Evolutionary conservation across 108 stramenopile species (phyloP).

Genomic region (Cyclotella choctawhatcheeana): DNA sequence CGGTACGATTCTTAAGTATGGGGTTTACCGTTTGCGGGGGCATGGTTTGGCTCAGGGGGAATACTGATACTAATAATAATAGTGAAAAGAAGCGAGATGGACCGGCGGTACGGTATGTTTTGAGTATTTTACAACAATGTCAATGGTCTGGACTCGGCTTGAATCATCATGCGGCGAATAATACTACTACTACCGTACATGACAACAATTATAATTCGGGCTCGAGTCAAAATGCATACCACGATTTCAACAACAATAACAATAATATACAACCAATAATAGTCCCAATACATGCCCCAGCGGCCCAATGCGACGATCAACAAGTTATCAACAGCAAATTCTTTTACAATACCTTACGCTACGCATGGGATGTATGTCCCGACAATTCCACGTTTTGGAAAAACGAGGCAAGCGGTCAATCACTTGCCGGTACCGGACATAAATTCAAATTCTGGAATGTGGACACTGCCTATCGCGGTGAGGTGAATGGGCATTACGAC

Average conservation of each 20-base stretch:
- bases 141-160: slow-evolving; percentile 7
- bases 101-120: slow-evolving; percentile 17
- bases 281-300: slow-evolving; percentile 5
- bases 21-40: slow-evolving; percentile 32
- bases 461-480: slow-evolving; percentile 20
- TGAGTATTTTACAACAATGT: slow-evolving; percentile 28
- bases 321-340: slow-evolving; percentile 38
- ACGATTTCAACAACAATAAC: not conserved
- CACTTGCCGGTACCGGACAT: slow-evolving; percentile 23
- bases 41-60: slow-evolving; percentile 24
- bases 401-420: slow-evolving; percentile 1
- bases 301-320: slow-evolving; percentile 31
- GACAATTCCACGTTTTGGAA: slow-evolving; percentile 21
- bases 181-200: not conserved
- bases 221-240: not conserved
- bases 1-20: slow-evolving; percentile 29
- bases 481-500: slow-evolving; percentile 7
- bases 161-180: not conserved
- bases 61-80: not conserved
- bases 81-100: not conserved
- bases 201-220: not conserved
- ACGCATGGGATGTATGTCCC: slow-evolving; percentile 5
- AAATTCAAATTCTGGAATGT: slow-evolving; percentile 29
- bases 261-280: not conserved
- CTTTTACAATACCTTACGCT: slow-evolving; percentile 27